phyloP scores from a whole-genome alignment of 352 stramenopile genomes.

The Phytophthora gonapodyides region DNA sequence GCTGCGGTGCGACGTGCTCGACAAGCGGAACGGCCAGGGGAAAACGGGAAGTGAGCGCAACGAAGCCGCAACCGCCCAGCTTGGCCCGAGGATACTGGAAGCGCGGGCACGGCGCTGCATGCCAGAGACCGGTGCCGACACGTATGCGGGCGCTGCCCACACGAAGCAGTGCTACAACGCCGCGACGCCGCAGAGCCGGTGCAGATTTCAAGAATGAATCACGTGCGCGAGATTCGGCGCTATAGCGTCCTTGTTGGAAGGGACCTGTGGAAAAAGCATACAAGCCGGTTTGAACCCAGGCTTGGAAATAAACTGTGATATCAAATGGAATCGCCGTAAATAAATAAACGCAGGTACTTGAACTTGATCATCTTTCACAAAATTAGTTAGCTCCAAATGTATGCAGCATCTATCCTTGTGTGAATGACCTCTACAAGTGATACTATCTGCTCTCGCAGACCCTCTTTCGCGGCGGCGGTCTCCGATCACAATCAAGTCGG shows the following conservation, averaged over 20 bases:
- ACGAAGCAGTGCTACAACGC: constrained; percentile 15
- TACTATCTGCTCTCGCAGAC: too few relatives aligned
- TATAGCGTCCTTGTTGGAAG: constrained; percentile 5
- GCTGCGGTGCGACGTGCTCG: constrained; percentile 9
- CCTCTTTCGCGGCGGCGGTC: constrained; percentile 2
- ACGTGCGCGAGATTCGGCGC: constrained; percentile 1
- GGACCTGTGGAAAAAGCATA: constrained; percentile 12
- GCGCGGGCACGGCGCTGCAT: background rate
- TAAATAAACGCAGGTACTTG: too few relatives aligned
- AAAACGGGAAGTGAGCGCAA: constrained; percentile 35
- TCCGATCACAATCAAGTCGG: constrained; percentile 19
- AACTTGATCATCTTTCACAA: too few relatives aligned
- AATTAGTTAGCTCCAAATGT: too few relatives aligned
- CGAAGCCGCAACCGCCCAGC: constrained; percentile 13
- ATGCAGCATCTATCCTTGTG: too few relatives aligned
- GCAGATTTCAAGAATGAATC: constrained; percentile 6
- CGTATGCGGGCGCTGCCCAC: constrained; percentile 8
- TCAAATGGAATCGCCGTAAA: too few relatives aligned
- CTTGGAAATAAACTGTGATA: too few relatives aligned
- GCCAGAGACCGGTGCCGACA: constrained; percentile 13
- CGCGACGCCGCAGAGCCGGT: constrained; percentile 13
- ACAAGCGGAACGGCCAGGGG: background rate
- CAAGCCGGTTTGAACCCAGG: too few relatives aligned
- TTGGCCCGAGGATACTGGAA: constrained; percentile 4
- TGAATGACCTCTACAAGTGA: too few relatives aligned